Evolutionary conservation across 2,329 filamentous ascomycete genomes (phyloP), one percentile per base, ranked within the genome.

Genomic region (Fusarium sp.): DNA sequence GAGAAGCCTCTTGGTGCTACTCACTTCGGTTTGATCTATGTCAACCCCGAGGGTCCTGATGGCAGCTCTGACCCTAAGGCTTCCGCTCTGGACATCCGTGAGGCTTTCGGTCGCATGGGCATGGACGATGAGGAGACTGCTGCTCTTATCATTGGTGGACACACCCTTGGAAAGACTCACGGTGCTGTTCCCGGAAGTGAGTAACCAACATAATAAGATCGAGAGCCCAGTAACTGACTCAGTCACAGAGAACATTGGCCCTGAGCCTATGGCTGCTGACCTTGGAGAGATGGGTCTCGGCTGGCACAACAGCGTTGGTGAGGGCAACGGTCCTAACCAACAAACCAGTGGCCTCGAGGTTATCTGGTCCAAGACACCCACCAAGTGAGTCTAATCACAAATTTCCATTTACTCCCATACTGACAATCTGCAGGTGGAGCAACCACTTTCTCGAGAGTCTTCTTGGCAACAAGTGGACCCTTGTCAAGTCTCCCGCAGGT

Each of bases 51-150:
- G 78, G 91, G 92, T 9, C 92, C 92, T 30, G 89, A 93, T 71
- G 91, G 88, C 63, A 86, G 86, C 57, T 89, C 91, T 4, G 91
- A 94, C 75, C 89, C 91, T 20, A 78, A 89, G 40, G 89, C 89
- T 15, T 85, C 92, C 3, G 92, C 88, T 41, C 80, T 84, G 59
- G 92, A 94, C 74, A 94, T 94, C 76, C 90, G 91, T 68, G 85
- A 83, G 61, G 92, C 92, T 18, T 94, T 94, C 72, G 84, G 84
- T 67, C 91, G 91, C 77, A 94, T 94, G 91, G 91, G 89, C 65
- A 94, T 94, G 92, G 88, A 92, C 76, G 91, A 94, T 76, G 89
- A 92, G 80, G 92, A 94, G 83, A 94, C 92, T 0, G 91, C 92
- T 55, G 91, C 92, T 15, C 82, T 94, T 45, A 94, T 94, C 76